Percentiles rank a stretch among this genome's conserved stretches.
These are phyloP conservation scores for Vanilla planifolia DNA, from an alignment of 106 monocot species.

Conservation along the genomic window DNA sequence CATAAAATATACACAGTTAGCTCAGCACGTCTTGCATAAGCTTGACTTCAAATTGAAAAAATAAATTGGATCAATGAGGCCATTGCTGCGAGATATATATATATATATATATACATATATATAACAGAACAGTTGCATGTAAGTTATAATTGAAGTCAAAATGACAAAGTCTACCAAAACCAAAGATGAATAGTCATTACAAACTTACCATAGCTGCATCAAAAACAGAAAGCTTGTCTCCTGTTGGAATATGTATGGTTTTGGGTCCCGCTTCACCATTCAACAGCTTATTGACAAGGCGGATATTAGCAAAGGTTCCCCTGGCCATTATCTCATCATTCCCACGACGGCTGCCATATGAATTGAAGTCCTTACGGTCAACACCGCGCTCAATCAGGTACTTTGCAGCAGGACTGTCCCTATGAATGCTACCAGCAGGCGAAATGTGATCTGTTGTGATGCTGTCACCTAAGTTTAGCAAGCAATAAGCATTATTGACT, in stretches of 20 bases:
- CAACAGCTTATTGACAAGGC: constrained; percentile 70
- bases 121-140: no score
- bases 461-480: constrained; percentile 72
- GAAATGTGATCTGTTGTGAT: constrained; percentile 81
- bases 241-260: constrained; percentile 73
- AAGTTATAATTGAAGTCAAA: no score
- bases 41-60: no score
- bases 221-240: constrained; percentile 75
- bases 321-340: constrained; percentile 80
- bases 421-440: constrained; percentile 74
- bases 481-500: constrained; percentile 67
- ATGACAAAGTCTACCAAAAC: not conserved
- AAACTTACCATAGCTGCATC: constrained; percentile 71
- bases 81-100: no score
- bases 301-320: constrained; percentile 88
- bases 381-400: constrained; percentile 72
- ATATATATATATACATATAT: no score
- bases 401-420: constrained; percentile 78
- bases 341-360: constrained; percentile 81
- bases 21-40: no score
- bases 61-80: no score
- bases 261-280: constrained; percentile 83
- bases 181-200: not conserved
- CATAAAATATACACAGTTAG: no score
- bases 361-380: constrained; percentile 67